Base-by-base conservation (phyloP, 2,329 filamentous ascomycete genomes). In the Aspergillus sp. region DNA sequence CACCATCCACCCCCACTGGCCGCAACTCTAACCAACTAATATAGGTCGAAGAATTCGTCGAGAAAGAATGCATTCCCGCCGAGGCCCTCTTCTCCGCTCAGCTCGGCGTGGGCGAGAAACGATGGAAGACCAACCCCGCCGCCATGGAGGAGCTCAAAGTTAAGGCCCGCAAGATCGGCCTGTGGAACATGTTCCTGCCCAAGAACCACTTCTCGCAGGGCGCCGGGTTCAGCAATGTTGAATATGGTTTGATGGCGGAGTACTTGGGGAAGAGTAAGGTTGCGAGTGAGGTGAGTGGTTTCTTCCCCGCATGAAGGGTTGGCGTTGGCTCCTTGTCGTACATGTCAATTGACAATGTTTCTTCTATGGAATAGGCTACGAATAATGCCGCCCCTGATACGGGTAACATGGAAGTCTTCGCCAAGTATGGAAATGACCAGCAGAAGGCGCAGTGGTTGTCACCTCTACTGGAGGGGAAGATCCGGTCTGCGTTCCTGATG, bases 121-220 rank as follows among this genome's bases (percentile, higher is more conserved):
- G 93, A 81, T 98, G 93, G 89, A 84, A 89, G 64, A 78, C 82
- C 40, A 90, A 96, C 73, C 93, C 95, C 1, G 73, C 82, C 43
- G 83, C 98, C 67, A 84, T 99, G 61, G 95, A 99, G 66, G 88
- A 95, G 55, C 84, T 99, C 67, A 98, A 98, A 84, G 81, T 78
- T 64, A 90, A 92, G 75, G 95, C 93, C 45, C 85, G 83, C 70
- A 83, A 89, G 66, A 84, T 96, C 25, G 95, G 93, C 1, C 82
- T 99, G 46, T 99, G 95, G 95, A 99, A 99, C 79, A 90, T 99
- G 88, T 99, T 99, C 82, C 78, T 99, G 66, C 91, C 95, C 64
- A 93, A 90, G 80, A 92, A 88, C 68, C 93, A 97, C 79, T 98
- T 97, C 83, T 91, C 89, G 75, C 91, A 97, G 79, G 96, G 92